Evolutionary conservation across 345 rosid species (phyloP), one percentile per base, ranked within the genome.

Genomic region (Orychophragmus violaceus): DNA sequence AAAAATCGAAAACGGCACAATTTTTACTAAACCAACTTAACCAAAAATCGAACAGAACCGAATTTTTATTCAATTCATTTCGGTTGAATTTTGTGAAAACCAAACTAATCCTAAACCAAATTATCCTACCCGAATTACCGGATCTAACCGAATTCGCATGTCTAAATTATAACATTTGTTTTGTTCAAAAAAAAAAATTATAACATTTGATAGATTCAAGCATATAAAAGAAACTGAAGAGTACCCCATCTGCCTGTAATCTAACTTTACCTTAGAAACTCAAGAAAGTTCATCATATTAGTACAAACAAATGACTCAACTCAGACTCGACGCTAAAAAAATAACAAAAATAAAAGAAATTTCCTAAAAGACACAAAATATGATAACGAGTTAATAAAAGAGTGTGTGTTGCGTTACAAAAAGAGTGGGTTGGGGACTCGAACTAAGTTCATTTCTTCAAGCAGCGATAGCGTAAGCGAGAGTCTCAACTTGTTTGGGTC

Each of bases 401-500:
- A 16, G 57, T 41, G 48, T 64, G 52, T 21, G 52, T 24, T 49
- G 51, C 59, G 67, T 48, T 73, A 67, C 62, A 67, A 67, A 68
- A 54, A 54, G 42, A 22, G 61, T 57, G 56, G 57, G 29, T n/a
- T n/a, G n/a, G n/a, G n/a, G 54, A 69, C 35, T 32, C 39, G 35
- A 56, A 56, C 25, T 3, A 55, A 24, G 52, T 55, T 9, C 54
- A 28, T 5, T 12, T 27, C 55, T 51, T 83, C 68, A 86, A 13
- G 77, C 82, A 58, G 80, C 86, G 63, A 85, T 74, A 19, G 97
- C 92, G 13, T 86, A 87, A 27, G 73, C 55, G 72, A 90, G 22
- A 1, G 79, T 81, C 77, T 88, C 94, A 4, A 30, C 74, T 64
- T 90, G 83, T 21, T 39, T 69, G 11, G 99, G 97, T 27, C 96